Conservation (phyloP, 2,329 filamentous ascomycete genomes). For the Neocucurbitaria cava region DNA sequence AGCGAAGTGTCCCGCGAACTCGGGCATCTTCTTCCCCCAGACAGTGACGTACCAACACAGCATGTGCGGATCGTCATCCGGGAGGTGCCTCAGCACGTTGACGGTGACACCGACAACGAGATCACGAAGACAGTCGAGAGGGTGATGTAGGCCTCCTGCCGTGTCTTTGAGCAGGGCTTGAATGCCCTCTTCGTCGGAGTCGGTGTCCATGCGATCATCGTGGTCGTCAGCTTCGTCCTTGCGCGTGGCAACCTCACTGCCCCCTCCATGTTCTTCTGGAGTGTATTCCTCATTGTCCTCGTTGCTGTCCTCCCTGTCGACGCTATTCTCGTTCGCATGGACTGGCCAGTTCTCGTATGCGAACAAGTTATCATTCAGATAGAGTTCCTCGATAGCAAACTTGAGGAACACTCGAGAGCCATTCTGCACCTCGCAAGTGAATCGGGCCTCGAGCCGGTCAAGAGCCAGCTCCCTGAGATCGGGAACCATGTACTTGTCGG, state of each 20-base stretch:
- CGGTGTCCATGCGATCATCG: no score
- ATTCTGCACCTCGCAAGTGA: not conserved
- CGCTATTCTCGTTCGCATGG: no score
- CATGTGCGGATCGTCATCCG: no score
- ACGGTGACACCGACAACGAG: not conserved
- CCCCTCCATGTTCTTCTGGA: no score
- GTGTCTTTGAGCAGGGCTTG: not conserved
- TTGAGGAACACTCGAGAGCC: not conserved
- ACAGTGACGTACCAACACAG: no score
- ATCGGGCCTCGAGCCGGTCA: not conserved
- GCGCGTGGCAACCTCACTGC: no score
- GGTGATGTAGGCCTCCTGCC: not conserved
- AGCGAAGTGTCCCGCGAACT: not conserved
- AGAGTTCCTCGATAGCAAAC: not conserved
- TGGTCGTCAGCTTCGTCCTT: no score
- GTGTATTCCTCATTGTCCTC: no score
- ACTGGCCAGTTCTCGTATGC: not conserved
- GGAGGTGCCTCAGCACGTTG: no score
- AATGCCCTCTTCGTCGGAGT: not conserved
- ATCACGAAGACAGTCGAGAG: not conserved
- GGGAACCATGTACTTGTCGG: not conserved
- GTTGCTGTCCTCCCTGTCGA: no score
- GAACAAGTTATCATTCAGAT: not conserved
- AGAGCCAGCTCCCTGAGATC: not conserved
- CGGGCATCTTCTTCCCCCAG: not conserved